phyloP scores from a whole-genome alignment of 805 yeast genomes.

The Nakazawaea peltata region DNA sequence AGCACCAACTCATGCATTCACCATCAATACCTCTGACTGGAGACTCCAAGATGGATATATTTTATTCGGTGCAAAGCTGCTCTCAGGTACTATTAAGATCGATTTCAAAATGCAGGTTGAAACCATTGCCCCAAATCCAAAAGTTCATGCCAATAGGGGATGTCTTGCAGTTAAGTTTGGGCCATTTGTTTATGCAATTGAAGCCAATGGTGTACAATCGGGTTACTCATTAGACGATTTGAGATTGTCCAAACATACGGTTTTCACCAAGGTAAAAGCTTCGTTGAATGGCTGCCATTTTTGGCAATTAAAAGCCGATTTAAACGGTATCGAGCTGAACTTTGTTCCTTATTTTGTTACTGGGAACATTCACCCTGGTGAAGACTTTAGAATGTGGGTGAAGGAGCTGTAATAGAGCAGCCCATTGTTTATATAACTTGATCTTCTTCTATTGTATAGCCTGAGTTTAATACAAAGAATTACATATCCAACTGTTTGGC shows the following conservation, averaged over 20 bases:
- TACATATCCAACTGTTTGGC: too few relatives aligned
- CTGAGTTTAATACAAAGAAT: too few relatives aligned
- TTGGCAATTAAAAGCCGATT: constrained; percentile 9
- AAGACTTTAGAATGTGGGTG: constrained; percentile 17
- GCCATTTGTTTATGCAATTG: constrained; percentile 16
- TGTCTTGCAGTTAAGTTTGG: constrained; percentile 16
- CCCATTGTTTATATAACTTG: too few relatives aligned
- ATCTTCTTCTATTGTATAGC: too few relatives aligned
- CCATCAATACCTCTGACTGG: background rate
- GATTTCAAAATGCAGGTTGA: constrained; percentile 12
- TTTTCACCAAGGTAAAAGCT: background rate
- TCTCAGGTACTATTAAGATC: constrained; percentile 7
- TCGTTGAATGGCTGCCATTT: constrained; percentile 8
- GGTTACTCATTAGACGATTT: background rate
- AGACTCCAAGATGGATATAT: background rate
- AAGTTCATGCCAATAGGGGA: constrained; percentile 14
- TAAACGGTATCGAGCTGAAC: constrained; percentile 7
- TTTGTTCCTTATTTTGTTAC: constrained; percentile 17
- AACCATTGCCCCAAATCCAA: constrained; percentile 13
- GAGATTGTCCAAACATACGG: background rate
- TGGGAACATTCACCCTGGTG: constrained; percentile 17
- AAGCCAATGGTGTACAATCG: constrained; percentile 11
- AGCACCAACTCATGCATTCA: background rate
- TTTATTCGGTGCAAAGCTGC: background rate
- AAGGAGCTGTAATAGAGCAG: background rate